phyloP scores from a whole-genome alignment of 1,139 yeast species.

The Wickerhamomyces sp. region DNA sequence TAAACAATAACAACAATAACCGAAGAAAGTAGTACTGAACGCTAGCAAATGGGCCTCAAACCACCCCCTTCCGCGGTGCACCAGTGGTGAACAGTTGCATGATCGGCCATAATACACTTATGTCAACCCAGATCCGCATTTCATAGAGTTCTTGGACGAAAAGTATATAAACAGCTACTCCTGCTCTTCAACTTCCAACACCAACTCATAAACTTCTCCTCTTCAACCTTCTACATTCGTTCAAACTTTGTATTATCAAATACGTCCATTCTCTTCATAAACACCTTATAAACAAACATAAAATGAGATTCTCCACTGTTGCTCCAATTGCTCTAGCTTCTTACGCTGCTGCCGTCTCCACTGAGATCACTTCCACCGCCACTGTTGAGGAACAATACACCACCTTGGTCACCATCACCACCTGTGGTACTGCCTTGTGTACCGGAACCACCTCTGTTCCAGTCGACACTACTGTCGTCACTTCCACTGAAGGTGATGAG shows the following conservation, averaged over 20 bases:
- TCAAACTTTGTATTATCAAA: background rate
- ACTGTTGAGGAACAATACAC: slow-evolving; percentile 29
- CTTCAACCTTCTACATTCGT: background rate
- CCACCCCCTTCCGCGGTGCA: too few species aligned
- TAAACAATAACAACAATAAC: too few species aligned
- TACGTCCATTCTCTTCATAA: background rate
- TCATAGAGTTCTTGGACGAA: too few species aligned
- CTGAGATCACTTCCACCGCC: slow-evolving; percentile 30
- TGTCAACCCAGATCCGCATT: too few species aligned
- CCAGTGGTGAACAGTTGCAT: too few species aligned
- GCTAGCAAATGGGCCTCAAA: too few species aligned
- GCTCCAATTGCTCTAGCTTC: slow-evolving; percentile 21
- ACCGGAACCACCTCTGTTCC: slow-evolving; percentile 30
- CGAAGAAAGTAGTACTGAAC: too few species aligned
- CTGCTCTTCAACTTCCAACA: too few species aligned
- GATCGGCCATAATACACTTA: too few species aligned
- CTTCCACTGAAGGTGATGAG: slow-evolving; percentile 15
- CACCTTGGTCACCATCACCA: slow-evolving; percentile 44
- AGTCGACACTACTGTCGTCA: slow-evolving; percentile 28
- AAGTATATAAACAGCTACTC: too few species aligned
- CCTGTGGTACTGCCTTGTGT: slow-evolving; percentile 37
- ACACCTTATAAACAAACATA: background rate
- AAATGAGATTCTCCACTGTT: slow-evolving; percentile 4
- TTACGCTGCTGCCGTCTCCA: slow-evolving; percentile 26
- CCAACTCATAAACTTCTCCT: too few species aligned